Conservation (phyloP, 176 grass and related monocot species). For the Hyparrhenia diplandra region DNA sequence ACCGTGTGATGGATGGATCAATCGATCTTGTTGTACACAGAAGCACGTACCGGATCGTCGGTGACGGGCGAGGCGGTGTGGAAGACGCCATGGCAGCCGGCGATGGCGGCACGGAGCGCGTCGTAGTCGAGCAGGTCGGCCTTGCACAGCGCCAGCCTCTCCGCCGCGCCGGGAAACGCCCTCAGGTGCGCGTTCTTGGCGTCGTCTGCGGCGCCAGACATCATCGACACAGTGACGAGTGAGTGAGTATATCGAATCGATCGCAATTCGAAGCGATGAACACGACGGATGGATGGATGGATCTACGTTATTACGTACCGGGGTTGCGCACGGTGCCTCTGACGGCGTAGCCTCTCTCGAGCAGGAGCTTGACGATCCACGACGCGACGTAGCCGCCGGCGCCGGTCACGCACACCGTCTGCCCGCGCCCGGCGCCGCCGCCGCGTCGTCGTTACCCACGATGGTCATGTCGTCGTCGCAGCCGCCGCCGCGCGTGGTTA, state of each 20-base stretch:
- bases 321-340: slow-evolving; percentile 61
- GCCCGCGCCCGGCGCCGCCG: slow-evolving; percentile 13
- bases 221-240: too few species aligned
- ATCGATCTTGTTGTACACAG: too few species aligned
- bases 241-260: not conserved
- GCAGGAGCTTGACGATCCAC: slow-evolving; percentile 70
- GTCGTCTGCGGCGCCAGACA: slow-evolving; percentile 37
- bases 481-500: not conserved
- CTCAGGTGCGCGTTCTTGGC: slow-evolving; percentile 75
- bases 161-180: slow-evolving; percentile 53
- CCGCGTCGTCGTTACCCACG: too few species aligned
- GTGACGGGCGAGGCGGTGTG: slow-evolving; percentile 83
- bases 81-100: slow-evolving; percentile 80
- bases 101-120: slow-evolving; percentile 49
- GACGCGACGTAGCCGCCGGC: slow-evolving; percentile 66
- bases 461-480: not conserved
- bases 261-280: not conserved
- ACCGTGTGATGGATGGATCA: too few species aligned
- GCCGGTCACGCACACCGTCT: slow-evolving; percentile 71
- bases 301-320: not conserved
- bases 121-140: slow-evolving; percentile 75
- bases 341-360: slow-evolving; percentile 54
- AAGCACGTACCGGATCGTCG: slow-evolving; percentile 60
- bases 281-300: not conserved
- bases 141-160: slow-evolving; percentile 54